A percentile compares a stretch with the other conserved stretches of the same genome.
Conservation (phyloP, 2,329 filamentous ascomycete genomes). For the Fusarium nematophilum region DNA sequence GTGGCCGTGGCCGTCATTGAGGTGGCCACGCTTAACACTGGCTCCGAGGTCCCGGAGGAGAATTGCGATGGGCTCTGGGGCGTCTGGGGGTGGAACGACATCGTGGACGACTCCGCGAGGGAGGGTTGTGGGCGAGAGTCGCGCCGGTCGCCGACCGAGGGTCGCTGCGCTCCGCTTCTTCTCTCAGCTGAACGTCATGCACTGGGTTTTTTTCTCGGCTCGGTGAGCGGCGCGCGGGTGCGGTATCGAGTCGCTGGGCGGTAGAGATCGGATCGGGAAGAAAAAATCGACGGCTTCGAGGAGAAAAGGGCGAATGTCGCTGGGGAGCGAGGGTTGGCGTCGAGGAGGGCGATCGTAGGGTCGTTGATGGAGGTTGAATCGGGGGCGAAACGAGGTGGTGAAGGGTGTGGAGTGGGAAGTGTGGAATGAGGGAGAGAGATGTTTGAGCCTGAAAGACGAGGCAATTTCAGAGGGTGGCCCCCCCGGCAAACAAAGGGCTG, state of each 20-base stretch:
- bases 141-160: conserved; percentile 49
- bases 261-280: conserved; percentile 4
- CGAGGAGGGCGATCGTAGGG: conserved; percentile 37
- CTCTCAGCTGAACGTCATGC: conserved; percentile 48
- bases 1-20: conserved; percentile 64
- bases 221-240: conserved; percentile 34
- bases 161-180: conserved; percentile 48
- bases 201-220: conserved; percentile 43
- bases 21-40: conserved; percentile 61
- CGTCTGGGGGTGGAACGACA: conserved; percentile 76
- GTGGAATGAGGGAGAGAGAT: conserved; percentile 39
- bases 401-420: conserved; percentile 45
- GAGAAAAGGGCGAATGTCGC: conserved; percentile 40
- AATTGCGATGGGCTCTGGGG: conserved; percentile 75
- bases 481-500: conserved; percentile 28
- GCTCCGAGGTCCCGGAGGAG: conserved; percentile 66
- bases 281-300: conserved; percentile 27
- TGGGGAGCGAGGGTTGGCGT: conserved; percentile 41
- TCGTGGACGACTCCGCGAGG: conserved; percentile 58
- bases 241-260: conserved; percentile 20
- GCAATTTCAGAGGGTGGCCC: conserved; percentile 36
- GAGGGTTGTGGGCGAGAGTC: conserved; percentile 46
- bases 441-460: conserved; percentile 49
- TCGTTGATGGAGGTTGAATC: conserved; percentile 45
- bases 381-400: conserved; percentile 44